Evolutionary conservation across 495 filamentous ascomycete genomes (phyloP).

Genomic region (Cercophora samala): DNA sequence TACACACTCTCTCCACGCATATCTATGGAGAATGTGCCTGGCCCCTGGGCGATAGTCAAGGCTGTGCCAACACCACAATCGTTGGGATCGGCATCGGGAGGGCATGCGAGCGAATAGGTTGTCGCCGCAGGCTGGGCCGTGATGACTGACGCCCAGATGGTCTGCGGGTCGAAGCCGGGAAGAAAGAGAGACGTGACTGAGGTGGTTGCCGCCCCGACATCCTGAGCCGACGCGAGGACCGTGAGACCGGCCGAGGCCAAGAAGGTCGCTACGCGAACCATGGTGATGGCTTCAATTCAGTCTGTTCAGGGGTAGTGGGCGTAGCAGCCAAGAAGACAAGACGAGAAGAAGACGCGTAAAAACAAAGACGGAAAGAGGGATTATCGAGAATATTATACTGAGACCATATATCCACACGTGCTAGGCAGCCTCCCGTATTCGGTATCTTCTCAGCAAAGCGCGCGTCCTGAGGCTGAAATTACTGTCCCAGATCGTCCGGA

Average conservation of each 20-base stretch:
- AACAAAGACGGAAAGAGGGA: neutral
- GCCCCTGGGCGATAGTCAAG: conserved; percentile 33
- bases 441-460: neutral
- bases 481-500: neutral
- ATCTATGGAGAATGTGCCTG: conserved; percentile 26
- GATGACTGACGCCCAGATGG: conserved; percentile 42
- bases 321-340: no score
- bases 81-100: conserved; percentile 28
- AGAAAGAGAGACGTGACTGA: conserved; percentile 39
- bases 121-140: conserved; percentile 39
- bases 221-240: neutral
- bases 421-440: neutral
- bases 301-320: neutral
- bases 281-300: neutral
- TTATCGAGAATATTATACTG: neutral
- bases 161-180: conserved; percentile 34
- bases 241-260: conserved; percentile 28
- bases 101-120: conserved; percentile 43
- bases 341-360: neutral
- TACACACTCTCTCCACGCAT: conserved; percentile 14
- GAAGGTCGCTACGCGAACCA: conserved; percentile 19
- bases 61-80: conserved; percentile 24
- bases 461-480: neutral
- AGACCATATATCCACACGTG: neutral
- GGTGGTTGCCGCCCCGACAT: conserved; percentile 27